A percentile compares a stretch with the other conserved stretches of the same genome.
Evolutionary conservation across 2,329 filamentous ascomycete species (phyloP).

Genomic region (Hypoxylon sp.): DNA sequence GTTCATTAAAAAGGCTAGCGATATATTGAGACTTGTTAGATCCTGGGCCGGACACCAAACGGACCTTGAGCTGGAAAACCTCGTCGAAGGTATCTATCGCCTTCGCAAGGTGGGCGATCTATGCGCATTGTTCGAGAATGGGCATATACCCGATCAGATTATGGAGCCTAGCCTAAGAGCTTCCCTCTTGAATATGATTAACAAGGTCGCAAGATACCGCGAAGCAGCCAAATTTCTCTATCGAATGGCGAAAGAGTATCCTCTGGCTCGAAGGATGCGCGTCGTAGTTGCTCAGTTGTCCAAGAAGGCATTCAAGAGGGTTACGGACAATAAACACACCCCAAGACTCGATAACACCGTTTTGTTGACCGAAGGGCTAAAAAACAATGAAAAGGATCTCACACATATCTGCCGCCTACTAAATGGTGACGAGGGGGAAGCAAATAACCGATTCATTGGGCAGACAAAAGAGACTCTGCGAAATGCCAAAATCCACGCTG

Average conservation of each 20-base stretch:
- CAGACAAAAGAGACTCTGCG: slow-evolving; percentile 38
- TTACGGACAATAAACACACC: background rate
- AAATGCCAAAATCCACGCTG: slow-evolving; percentile 62
- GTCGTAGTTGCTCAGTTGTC: slow-evolving; percentile 53
- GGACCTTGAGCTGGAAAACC: slow-evolving; percentile 41
- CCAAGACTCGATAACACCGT: slow-evolving; percentile 21
- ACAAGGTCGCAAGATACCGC: slow-evolving; percentile 57
- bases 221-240: slow-evolving; percentile 56
- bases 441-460: slow-evolving; percentile 26
- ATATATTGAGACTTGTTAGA: slow-evolving; percentile 47
- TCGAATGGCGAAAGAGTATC: slow-evolving; percentile 52
- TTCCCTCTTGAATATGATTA: slow-evolving; percentile 54
- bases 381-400: background rate
- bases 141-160: slow-evolving; percentile 41
- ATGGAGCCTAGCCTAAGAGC: slow-evolving; percentile 37
- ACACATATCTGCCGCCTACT: slow-evolving; percentile 16
- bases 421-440: slow-evolving; percentile 9
- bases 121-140: slow-evolving; percentile 32
- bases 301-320: slow-evolving; percentile 46
- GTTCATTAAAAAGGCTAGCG: slow-evolving; percentile 45
- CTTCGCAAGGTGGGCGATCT: slow-evolving; percentile 45
- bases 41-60: slow-evolving; percentile 50
- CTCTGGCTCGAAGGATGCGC: slow-evolving; percentile 51
- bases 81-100: slow-evolving; percentile 52
- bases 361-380: slow-evolving; percentile 34